These are phyloP conservation scores for Sporisorium reilianum DNA, from an alignment of 1,284 basidiomycete genomes.

Conservation along the genomic window DNA sequence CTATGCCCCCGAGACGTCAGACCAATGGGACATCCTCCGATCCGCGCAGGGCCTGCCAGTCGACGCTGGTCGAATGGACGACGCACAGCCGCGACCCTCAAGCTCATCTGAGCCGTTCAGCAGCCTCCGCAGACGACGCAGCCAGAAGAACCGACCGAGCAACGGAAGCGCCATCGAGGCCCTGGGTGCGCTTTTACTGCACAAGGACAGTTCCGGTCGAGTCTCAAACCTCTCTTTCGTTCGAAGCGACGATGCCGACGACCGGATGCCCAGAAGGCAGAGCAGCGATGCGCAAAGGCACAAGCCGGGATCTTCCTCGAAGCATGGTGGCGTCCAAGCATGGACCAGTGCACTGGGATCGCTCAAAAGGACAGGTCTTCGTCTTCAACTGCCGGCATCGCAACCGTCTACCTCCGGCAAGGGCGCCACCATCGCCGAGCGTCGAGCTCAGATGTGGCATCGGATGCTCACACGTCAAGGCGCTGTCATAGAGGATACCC, in stretches of 20 bases:
- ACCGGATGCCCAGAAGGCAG: neutral
- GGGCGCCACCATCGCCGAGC: slow-evolving; percentile 54
- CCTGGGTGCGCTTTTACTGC: slow-evolving; percentile 60
- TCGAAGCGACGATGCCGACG: neutral
- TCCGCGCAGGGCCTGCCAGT: slow-evolving; percentile 12
- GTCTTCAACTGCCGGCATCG: slow-evolving; percentile 22
- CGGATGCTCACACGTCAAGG: slow-evolving; percentile 34
- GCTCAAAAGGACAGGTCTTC: slow-evolving; percentile 16
- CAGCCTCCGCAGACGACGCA: slow-evolving; percentile 15
- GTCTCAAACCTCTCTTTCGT: slow-evolving; percentile 55
- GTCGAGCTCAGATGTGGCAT: slow-evolving; percentile 52
- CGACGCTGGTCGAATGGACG: slow-evolving; percentile 2
- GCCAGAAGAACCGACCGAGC: slow-evolving; percentile 40
- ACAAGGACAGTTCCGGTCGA: slow-evolving; percentile 55
- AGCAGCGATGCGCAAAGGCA: neutral
- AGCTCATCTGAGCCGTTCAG: slow-evolving; percentile 8
- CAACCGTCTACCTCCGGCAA: slow-evolving; percentile 6
- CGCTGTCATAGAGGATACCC: slow-evolving; percentile 27
- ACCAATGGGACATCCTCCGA: slow-evolving; percentile 35
- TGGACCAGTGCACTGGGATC: slow-evolving; percentile 31
- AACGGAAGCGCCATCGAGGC: slow-evolving; percentile 67
- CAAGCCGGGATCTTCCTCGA: slow-evolving; percentile 7
- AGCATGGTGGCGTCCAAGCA: slow-evolving; percentile 27
- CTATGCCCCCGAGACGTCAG: slow-evolving; percentile 32
- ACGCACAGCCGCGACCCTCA: neutral